Evolutionary conservation across 352 stramenopile species (phyloP).

Genomic region (Globisporangium nagaii): DNA sequence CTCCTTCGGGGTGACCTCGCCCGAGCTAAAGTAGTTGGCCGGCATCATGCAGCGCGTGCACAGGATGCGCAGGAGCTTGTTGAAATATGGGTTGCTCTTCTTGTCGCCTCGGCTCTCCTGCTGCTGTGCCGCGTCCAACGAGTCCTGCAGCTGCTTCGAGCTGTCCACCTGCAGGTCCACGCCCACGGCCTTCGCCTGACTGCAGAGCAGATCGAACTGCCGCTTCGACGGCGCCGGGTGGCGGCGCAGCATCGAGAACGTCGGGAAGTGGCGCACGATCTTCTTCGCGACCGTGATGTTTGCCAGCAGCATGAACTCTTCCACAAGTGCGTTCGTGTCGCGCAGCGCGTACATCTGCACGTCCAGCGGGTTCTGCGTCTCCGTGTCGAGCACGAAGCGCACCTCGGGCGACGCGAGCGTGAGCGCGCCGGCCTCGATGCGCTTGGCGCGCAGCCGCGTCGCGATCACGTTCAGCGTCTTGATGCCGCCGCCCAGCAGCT

Average conservation of each 20-base stretch:
- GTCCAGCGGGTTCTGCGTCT: conserved; percentile 97
- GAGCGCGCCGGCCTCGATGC: conserved; percentile 95
- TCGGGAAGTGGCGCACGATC: conserved; percentile 92
- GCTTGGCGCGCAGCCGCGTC: conserved; percentile 86
- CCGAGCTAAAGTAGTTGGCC: conserved; percentile 98
- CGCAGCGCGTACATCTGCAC: conserved; percentile 96
- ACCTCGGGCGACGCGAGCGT: conserved; percentile 96
- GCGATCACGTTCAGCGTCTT: conserved; percentile 92
- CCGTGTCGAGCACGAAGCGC: conserved; percentile 97
- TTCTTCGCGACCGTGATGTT: conserved; percentile 99
- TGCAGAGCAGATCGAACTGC: conserved; percentile 89
- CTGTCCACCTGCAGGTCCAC: conserved; percentile 75
- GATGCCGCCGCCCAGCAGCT: conserved; percentile 73
- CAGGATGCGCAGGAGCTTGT: conserved; percentile 97
- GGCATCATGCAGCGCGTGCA: conserved; percentile 98
- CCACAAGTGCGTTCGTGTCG: conserved; percentile 95
- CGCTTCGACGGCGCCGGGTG: conserved; percentile 93
- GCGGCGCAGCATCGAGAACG: conserved; percentile 92
- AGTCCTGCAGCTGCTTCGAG: conserved; percentile 76
- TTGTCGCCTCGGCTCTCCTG: conserved; percentile 17
- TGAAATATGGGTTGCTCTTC: conserved; percentile 93
- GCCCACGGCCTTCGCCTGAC: conserved; percentile 76
- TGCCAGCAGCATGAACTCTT: conserved; percentile 99
- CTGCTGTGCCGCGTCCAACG: conserved; percentile 72
- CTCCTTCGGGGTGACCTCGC: conserved; percentile 92